Evolutionary conservation across 768 basidiomycete genomes (phyloP).

Genomic region (Agaricus sinodeliciosus): DNA sequence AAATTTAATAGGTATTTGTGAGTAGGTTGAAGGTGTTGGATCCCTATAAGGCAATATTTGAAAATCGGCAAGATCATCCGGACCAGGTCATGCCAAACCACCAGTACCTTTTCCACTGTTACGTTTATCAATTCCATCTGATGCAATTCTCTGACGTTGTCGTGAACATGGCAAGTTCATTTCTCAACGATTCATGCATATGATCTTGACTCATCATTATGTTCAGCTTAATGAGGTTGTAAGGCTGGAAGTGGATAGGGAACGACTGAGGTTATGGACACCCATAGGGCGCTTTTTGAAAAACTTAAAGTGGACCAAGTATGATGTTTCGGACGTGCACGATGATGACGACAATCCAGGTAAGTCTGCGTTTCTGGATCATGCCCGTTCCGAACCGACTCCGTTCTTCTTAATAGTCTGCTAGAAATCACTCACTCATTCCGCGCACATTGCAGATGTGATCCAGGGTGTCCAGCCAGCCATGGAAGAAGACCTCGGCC

Average conservation of each 20-base stretch:
- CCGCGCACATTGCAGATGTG: constrained; percentile 21
- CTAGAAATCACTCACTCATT: neutral
- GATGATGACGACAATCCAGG: constrained; percentile 74
- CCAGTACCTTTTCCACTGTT: constrained; percentile 67
- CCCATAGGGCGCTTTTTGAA: constrained; percentile 37
- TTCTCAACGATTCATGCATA: neutral
- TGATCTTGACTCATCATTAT: neutral
- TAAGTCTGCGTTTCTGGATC: constrained; percentile 9
- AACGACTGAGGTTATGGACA: constrained; percentile 46
- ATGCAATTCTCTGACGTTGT: constrained; percentile 31
- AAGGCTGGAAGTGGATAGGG: constrained; percentile 43
- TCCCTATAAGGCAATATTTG: constrained; percentile 51
- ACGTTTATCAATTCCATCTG: constrained; percentile 60
- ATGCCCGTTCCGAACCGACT: neutral
- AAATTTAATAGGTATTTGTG: neutral
- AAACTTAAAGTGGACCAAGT: constrained; percentile 27
- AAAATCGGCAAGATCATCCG: constrained; percentile 22
- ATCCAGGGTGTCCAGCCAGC: constrained; percentile 50
- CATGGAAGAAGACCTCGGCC: constrained; percentile 43
- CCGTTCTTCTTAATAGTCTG: neutral
- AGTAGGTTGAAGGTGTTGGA: constrained; percentile 45
- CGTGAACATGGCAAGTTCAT: constrained; percentile 32
- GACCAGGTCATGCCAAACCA: constrained; percentile 42
- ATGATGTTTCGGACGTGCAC: constrained; percentile 39
- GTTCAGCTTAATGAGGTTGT: constrained; percentile 55